A percentile compares a stretch with the other conserved stretches of the same genome.
phyloP scores from a whole-genome alignment of 1,284 basidiomycete species.

The Microbotryum intermedium region DNA sequence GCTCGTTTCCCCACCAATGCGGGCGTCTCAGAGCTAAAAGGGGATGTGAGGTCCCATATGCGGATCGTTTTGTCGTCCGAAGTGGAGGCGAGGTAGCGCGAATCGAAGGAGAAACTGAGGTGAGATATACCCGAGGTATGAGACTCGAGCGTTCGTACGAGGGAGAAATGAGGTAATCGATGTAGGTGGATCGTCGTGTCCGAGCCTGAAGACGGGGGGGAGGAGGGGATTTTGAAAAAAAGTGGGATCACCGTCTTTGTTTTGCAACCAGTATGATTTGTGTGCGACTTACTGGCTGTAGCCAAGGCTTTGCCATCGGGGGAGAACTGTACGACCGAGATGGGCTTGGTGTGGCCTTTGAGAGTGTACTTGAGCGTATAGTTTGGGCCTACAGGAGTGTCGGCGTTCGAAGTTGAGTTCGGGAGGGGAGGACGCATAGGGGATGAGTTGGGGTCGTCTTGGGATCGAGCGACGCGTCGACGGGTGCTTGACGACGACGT shows the following conservation, averaged over 20 bases:
- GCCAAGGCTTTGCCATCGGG: conserved; percentile 43
- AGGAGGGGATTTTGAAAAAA: not conserved
- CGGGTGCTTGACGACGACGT: no score
- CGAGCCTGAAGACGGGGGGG: conserved; percentile 7
- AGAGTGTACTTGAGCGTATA: conserved; percentile 39
- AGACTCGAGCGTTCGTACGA: conserved; percentile 12
- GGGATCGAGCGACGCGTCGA: no score
- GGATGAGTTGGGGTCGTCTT: no score
- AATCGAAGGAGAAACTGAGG: conserved; percentile 73
- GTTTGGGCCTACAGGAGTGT: not conserved
- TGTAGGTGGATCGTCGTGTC: conserved; percentile 24
- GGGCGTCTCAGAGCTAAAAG: not conserved
- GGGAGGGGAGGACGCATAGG: no score
- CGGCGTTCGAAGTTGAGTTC: no score
- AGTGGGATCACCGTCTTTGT: not conserved
- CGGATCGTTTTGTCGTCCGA: conserved; percentile 80
- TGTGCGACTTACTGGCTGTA: conserved; percentile 37
- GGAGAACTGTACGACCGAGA: conserved; percentile 44
- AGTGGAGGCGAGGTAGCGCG: conserved; percentile 71
- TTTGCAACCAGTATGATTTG: not conserved
- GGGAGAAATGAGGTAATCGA: conserved; percentile 21
- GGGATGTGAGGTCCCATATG: conserved; percentile 59
- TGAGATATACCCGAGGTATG: conserved; percentile 63
- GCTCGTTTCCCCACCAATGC: not conserved
- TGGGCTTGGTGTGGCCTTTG: conserved; percentile 41